phyloP scores from a whole-genome alignment of 1,284 basidiomycete species.

The Wallemia ichthyophaga region DNA sequence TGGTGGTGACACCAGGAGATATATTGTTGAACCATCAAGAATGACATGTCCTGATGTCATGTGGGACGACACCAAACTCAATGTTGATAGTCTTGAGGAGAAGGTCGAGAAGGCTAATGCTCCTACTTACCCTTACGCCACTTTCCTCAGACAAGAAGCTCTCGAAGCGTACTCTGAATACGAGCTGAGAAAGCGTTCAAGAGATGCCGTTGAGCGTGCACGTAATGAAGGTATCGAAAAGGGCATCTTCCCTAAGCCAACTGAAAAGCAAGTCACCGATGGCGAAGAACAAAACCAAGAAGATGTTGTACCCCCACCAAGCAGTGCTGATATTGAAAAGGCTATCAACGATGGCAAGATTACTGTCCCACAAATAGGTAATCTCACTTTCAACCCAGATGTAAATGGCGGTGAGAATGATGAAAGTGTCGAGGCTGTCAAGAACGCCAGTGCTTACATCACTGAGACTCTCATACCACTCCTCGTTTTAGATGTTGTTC shows the following conservation, averaged over 20 bases:
- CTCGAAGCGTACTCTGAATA: background rate
- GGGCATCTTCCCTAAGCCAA: background rate
- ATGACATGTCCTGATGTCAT: background rate
- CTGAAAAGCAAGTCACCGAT: background rate
- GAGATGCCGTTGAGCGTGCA: background rate
- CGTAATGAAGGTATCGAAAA: background rate
- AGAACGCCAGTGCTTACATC: conserved; percentile 22
- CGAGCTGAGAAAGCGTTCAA: background rate
- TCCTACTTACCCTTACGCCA: background rate
- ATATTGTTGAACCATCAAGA: background rate
- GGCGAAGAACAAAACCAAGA: conserved; percentile 1
- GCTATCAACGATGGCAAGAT: background rate
- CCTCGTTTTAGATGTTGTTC: conserved; percentile 21
- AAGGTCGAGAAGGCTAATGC: background rate
- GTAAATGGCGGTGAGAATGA: conserved; percentile 20
- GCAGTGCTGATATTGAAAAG: background rate
- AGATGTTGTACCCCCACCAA: background rate
- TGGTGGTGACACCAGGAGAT: background rate
- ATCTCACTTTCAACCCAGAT: conserved; percentile 8
- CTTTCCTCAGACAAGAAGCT: background rate
- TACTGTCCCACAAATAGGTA: background rate
- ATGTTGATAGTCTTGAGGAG: background rate
- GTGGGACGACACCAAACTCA: background rate
- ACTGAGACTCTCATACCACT: conserved; percentile 20
- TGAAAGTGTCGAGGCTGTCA: conserved; percentile 22